Conservation (phyloP, 2,329 filamentous ascomycete species). For the Ploettnerulaceae sp. region DNA sequence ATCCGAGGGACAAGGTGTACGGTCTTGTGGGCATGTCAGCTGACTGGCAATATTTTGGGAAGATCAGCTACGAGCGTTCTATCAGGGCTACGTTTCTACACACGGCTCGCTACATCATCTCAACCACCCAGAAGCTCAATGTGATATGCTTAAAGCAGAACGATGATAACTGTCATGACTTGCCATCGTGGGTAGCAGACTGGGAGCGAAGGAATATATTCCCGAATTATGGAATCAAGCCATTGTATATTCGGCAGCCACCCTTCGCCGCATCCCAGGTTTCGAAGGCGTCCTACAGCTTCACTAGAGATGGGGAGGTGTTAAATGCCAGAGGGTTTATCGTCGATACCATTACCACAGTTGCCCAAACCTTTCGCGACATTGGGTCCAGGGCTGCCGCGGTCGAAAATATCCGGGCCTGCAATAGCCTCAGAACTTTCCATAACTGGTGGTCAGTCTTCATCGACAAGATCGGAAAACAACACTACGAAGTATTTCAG, state of each 20-base stretch:
- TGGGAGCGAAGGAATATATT: constrained; percentile 14
- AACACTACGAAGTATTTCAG: constrained; percentile 18
- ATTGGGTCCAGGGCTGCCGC: no score
- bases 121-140: constrained; percentile 21
- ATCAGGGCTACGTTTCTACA: constrained; percentile 23
- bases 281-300: constrained; percentile 15
- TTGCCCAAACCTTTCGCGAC: constrained; percentile 18
- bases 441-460: constrained; percentile 29
- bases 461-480: constrained; percentile 10
- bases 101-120: constrained; percentile 27
- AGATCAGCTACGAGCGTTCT: constrained; percentile 24
- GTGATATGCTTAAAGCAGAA: constrained; percentile 29
- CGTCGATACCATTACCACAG: constrained; percentile 21
- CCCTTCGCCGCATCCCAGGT: constrained; percentile 22
- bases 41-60: constrained; percentile 18
- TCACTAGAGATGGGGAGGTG: constrained; percentile 18
- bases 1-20: constrained; percentile 31
- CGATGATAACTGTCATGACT: constrained; percentile 7
- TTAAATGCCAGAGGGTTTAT: constrained; percentile 20
- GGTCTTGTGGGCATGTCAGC: constrained; percentile 29
- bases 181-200: constrained; percentile 29
- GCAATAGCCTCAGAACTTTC: constrained; percentile 19
- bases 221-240: not conserved
- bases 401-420: no score
- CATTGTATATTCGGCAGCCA: constrained; percentile 20